phyloP scores from a whole-genome alignment of 176 grass and related monocot genomes.

The Chloris gayana region DNA sequence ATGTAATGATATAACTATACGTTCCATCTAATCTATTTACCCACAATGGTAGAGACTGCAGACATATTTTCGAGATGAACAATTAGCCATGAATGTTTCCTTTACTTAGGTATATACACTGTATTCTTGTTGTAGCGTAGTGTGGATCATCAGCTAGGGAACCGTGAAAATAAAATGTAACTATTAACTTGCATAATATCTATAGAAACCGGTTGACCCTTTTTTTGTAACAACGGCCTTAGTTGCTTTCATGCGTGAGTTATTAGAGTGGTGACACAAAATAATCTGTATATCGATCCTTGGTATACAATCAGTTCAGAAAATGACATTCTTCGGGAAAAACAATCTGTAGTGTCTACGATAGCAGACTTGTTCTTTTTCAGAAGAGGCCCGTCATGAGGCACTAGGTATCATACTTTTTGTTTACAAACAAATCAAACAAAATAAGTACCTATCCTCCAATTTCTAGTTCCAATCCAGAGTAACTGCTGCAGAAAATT shows the following conservation, averaged over 20 bases:
- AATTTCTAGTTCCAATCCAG: conserved; percentile 40
- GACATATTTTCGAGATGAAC: neutral
- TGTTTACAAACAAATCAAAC: conserved; percentile 42
- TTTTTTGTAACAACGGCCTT: neutral
- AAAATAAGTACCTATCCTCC: conserved; percentile 30
- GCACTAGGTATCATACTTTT: conserved; percentile 36
- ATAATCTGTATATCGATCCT: conserved; percentile 3
- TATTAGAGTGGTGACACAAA: neutral
- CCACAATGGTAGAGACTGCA: neutral
- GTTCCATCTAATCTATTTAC: conserved; percentile 18
- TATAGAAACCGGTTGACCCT: neutral
- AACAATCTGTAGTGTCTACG: conserved; percentile 29
- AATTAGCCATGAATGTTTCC: conserved; percentile 1
- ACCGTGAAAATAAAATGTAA: conserved; percentile 23
- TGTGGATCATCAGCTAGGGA: conserved; percentile 23
- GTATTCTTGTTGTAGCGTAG: conserved; percentile 9
- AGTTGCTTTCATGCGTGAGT: neutral
- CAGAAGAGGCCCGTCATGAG: conserved; percentile 5
- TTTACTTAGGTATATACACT: neutral
- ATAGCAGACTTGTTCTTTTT: conserved; percentile 12
- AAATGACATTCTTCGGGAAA: conserved; percentile 39
- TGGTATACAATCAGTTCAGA: neutral
- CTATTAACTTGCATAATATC: neutral
- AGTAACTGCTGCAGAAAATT: conserved; percentile 33
- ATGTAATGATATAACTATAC: conserved; percentile 11